A percentile compares a stretch with the other conserved stretches of the same genome.
Conservation (phyloP, 176 grass and related monocot species). For the Poa annua region DNA sequence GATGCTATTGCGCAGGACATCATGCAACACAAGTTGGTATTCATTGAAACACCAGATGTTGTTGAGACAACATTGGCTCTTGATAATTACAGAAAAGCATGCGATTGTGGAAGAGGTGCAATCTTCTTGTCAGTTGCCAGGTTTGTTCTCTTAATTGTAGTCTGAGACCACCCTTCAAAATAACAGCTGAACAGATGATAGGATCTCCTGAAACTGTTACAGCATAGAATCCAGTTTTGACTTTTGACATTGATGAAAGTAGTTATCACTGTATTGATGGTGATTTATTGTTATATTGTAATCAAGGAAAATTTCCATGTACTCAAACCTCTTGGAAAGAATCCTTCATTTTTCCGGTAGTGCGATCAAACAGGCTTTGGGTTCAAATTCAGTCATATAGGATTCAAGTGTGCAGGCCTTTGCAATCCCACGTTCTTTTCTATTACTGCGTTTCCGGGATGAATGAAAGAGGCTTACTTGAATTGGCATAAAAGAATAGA, state of each 20-base stretch:
- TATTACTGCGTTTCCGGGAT: too few relatives aligned
- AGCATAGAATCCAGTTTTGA: not conserved
- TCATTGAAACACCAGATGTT: conserved; percentile 98
- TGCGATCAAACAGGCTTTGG: conserved; percentile 12
- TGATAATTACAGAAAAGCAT: conserved; percentile 96
- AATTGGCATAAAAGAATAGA: too few relatives aligned
- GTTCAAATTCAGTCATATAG: not conserved
- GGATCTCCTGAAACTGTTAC: not conserved
- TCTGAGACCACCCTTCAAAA: conserved; percentile 30
- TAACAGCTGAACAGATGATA: not conserved
- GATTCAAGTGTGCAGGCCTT: too few relatives aligned
- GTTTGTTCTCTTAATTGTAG: conserved; percentile 42
- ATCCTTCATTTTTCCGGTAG: not conserved
- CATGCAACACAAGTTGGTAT: conserved; percentile 42
- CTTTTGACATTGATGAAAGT: not conserved
- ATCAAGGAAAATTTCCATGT: not conserved
- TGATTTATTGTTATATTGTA: conserved; percentile 15
- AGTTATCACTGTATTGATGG: not conserved
- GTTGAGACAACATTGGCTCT: conserved; percentile 97
- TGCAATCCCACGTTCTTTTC: too few relatives aligned
- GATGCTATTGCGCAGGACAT: too few relatives aligned
- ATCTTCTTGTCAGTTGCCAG: conserved; percentile 96
- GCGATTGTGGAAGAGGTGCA: conserved; percentile 91
- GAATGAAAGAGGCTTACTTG: too few relatives aligned
- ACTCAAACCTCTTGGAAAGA: not conserved